phyloP scores from a whole-genome alignment of 2,329 filamentous ascomycete species.

The Colletotrichum abscissum region DNA sequence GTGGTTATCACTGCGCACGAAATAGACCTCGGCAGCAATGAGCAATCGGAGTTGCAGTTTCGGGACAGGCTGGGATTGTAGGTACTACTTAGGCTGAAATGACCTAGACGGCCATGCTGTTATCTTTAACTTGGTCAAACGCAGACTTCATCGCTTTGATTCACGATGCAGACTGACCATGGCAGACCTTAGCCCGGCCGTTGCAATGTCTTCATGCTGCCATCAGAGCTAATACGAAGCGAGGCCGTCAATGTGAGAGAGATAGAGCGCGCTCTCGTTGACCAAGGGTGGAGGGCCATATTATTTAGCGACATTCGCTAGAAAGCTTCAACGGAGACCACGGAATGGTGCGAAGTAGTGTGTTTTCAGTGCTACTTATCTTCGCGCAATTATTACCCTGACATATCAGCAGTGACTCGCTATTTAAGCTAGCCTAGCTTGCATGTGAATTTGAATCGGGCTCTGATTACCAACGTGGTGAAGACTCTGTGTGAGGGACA shows the following conservation, averaged over 20 bases:
- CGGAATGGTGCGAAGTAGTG: no score
- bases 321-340: no score
- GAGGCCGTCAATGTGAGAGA: no score
- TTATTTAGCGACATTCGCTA: no score
- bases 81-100: not conserved
- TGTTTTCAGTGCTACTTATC: not conserved
- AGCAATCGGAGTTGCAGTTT: not conserved
- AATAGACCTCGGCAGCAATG: not conserved
- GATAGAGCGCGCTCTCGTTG: no score
- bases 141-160: not conserved
- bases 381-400: not conserved
- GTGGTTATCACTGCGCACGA: not conserved
- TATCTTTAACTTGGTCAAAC: not conserved
- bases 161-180: not conserved
- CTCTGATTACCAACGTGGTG: not conserved
- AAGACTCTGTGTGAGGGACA: not conserved
- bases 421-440: no score
- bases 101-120: not conserved
- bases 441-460: no score
- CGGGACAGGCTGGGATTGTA: not conserved
- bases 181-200: not conserved
- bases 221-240: no score
- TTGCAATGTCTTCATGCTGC: not conserved
- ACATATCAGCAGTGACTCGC: no score
- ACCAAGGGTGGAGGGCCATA: no score